Evolutionary conservation across 1,284 basidiomycete genomes (phyloP).

Genomic region (Cutaneotrichosporon spelunceum): DNA sequence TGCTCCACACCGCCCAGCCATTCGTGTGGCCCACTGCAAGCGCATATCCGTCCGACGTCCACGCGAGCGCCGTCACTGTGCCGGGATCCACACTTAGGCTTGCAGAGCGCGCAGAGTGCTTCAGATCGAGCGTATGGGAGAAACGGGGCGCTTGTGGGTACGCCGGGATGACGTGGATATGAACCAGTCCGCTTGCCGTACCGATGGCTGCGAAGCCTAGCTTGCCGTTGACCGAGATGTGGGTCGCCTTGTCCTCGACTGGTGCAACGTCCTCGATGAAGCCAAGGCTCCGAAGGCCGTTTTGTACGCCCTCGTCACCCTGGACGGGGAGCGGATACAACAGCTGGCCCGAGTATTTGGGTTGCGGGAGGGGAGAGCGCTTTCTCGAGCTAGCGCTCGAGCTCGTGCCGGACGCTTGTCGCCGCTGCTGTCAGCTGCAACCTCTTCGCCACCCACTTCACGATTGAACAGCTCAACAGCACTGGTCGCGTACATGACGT

Average conservation of each 20-base stretch:
- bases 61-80: conserved; percentile 71
- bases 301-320: conserved; percentile 3
- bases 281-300: conserved; percentile 12
- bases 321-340: conserved; percentile 16
- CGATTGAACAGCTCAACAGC: conserved; percentile 20
- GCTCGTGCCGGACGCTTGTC: not conserved
- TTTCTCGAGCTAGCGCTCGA: conserved; percentile 1
- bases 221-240: conserved; percentile 69
- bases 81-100: conserved; percentile 57
- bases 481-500: conserved; percentile 39
- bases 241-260: conserved; percentile 56
- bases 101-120: conserved; percentile 40
- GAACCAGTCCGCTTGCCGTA: conserved; percentile 60
- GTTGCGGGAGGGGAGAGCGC: not conserved
- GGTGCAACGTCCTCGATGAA: conserved; percentile 36
- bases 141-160: conserved; percentile 29
- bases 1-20: conserved; percentile 89
- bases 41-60: conserved; percentile 93
- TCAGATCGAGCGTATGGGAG: conserved; percentile 36
- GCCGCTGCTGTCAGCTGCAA: not conserved
- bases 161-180: conserved; percentile 54
- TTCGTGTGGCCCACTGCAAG: conserved; percentile 91
- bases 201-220: conserved; percentile 85
- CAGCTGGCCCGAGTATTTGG: conserved; percentile 8
- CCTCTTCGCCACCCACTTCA: not conserved